Evolutionary conservation across 2,329 filamentous ascomycete genomes (phyloP), one percentile per base, ranked within the genome.

Genomic region (Aspergillus tubingensis): DNA sequence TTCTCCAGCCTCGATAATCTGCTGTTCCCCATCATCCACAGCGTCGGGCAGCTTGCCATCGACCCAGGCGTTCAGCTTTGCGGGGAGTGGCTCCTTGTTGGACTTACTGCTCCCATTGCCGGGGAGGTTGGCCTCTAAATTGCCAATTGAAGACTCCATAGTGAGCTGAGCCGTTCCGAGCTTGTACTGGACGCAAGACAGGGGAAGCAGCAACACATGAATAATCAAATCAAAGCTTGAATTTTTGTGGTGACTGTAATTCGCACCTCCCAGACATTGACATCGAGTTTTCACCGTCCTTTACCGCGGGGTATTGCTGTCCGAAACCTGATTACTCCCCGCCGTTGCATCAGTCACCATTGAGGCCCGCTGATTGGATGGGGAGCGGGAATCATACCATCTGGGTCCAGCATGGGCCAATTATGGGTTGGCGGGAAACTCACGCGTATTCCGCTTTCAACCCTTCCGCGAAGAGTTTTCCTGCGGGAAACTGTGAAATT

Each of bases 1-100:
- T 30, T 50, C 47, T 8, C 47, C 47, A 11, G 47, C 47, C 47
- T 50, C 47, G 27, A 50, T 50, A n/a, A 50, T 50, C 47, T 50
- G 47, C 47, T 50, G 47, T n/a, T 50, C 47, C 4, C 47, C 47
- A 50, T 50, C 47, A 4, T 30, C 47, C 47, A 50, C n/a, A 3
- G 47, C 47, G n/a, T 50, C 47, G 15, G 47, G 47, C 23, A 17
- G 23, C 47, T 50, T 50, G 47, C 23, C 25, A 30, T 50, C 47
- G 3, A 50, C 25, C 47, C 47, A 50, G 13, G 47, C 23, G 23
- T 30, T 50, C 41, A 44, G 8, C 19, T 27, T 49, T 8, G 21
- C 21, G 44, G 44, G 44, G 44, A 49, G 25, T 10, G n/a, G 47
- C 47, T 30, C n/a, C 25, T 19, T n/a, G 11, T 36, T 36, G 32